Conservation (phyloP, 2,329 filamentous ascomycete species). For the Coniella lustricola region DNA sequence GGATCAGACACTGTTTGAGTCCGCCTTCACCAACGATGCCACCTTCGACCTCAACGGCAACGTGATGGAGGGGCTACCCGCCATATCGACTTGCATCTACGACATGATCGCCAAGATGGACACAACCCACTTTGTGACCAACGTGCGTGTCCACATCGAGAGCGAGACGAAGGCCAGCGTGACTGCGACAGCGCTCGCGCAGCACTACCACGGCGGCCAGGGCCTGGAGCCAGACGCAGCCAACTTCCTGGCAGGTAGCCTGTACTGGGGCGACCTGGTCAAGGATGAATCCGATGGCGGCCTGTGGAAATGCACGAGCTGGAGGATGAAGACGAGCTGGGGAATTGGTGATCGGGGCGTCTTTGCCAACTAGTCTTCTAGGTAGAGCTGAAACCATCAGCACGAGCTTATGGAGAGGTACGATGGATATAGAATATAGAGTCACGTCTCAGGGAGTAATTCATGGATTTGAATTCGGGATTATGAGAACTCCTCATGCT, state of each 20-base stretch:
- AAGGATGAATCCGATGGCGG: neutral
- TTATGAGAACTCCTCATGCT: too few relatives aligned
- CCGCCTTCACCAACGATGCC: slow-evolving; percentile 22
- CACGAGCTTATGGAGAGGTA: too few relatives aligned
- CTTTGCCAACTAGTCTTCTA: too few relatives aligned
- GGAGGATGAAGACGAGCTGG: slow-evolving; percentile 12
- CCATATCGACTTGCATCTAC: slow-evolving; percentile 19
- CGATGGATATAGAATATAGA: too few relatives aligned
- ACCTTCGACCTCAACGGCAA: slow-evolving; percentile 19
- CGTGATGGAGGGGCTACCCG: slow-evolving; percentile 18
- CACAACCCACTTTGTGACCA: slow-evolving; percentile 15
- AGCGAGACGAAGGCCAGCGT: slow-evolving; percentile 13
- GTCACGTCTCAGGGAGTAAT: too few relatives aligned
- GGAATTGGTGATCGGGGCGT: neutral
- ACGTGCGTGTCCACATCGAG: slow-evolving; percentile 8
- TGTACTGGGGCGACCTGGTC: slow-evolving; percentile 2
- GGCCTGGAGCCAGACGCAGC: neutral
- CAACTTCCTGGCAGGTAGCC: neutral
- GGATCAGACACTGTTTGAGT: slow-evolving; percentile 24
- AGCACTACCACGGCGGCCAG: slow-evolving; percentile 3
- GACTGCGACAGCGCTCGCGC: slow-evolving; percentile 4
- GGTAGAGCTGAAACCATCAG: too few relatives aligned
- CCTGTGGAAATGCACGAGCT: slow-evolving; percentile 11
- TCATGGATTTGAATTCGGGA: too few relatives aligned
- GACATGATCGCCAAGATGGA: slow-evolving; percentile 22